Evolutionary conservation across 495 filamentous ascomycete species (phyloP).

Genomic region (Penicillium fimorum): DNA sequence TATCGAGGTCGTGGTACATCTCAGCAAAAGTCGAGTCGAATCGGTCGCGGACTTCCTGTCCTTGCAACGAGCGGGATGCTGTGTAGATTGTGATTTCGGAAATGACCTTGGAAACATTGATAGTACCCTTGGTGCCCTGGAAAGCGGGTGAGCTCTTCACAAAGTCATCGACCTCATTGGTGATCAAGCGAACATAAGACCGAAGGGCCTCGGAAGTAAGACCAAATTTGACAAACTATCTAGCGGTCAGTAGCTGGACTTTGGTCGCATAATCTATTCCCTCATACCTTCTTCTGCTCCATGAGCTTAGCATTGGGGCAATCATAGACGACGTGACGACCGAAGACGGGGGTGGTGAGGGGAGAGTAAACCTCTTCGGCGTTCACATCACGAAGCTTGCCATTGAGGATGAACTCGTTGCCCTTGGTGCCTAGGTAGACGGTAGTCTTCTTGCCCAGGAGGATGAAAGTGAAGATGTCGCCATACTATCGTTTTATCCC

Average conservation of each 20-base stretch:
- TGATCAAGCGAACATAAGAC: conserved; percentile 59
- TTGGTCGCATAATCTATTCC: background rate
- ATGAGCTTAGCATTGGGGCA: conserved; percentile 65
- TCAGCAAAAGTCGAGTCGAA: conserved; percentile 64
- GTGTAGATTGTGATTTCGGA: conserved; percentile 64
- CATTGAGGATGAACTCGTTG: conserved; percentile 64
- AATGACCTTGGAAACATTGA: conserved; percentile 55
- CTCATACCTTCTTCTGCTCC: conserved; percentile 64
- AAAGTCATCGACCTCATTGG: conserved; percentile 52
- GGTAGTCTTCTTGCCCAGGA: conserved; percentile 62
- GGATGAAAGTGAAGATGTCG: conserved; percentile 63
- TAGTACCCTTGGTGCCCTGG: conserved; percentile 43
- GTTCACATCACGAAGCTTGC: conserved; percentile 59
- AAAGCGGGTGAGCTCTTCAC: conserved; percentile 47
- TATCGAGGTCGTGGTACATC: conserved; percentile 64
- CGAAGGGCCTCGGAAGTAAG: conserved; percentile 61
- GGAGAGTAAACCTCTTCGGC: conserved; percentile 64
- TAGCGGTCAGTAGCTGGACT: conserved; percentile 6
- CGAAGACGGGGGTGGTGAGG: conserved; percentile 62
- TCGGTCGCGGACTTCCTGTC: conserved; percentile 60
- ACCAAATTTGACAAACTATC: conserved; percentile 65
- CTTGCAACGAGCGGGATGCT: conserved; percentile 63
- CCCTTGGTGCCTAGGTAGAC: conserved; percentile 61
- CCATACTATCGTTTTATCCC: conserved; percentile 48
- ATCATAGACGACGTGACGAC: conserved; percentile 63